Evolutionary conservation across 305 asterid genomes (phyloP).

Genomic region (Rubia peregrina): DNA sequence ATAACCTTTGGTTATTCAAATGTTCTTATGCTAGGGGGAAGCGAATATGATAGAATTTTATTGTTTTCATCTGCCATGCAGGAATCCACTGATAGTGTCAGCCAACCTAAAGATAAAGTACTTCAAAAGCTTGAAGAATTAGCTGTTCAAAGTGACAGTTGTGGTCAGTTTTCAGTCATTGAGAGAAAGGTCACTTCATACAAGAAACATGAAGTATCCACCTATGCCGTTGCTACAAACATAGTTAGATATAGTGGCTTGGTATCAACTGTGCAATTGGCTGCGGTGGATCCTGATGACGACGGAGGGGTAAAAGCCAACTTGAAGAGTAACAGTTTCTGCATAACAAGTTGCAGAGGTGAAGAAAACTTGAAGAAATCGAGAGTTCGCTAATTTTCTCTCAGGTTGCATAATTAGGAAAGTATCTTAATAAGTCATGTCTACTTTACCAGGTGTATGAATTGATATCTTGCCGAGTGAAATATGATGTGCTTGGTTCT

Average conservation of each 20-base stretch:
- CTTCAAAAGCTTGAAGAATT: slow-evolving; percentile 21
- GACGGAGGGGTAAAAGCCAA: slow-evolving; percentile 12
- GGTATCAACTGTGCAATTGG: slow-evolving; percentile 8
- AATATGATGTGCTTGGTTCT: neutral
- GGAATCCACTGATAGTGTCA: slow-evolving; percentile 14
- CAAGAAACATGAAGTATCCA: slow-evolving; percentile 19
- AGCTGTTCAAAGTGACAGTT: slow-evolving; percentile 14
- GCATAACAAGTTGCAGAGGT: slow-evolving; percentile 9
- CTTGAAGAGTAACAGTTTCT: slow-evolving; percentile 8
- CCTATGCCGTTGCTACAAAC: slow-evolving; percentile 22
- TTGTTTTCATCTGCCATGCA: slow-evolving; percentile 10
- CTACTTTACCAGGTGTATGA: neutral
- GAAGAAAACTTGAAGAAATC: slow-evolving; percentile 19
- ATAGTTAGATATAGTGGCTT: slow-evolving; percentile 16
- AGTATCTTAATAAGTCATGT: neutral
- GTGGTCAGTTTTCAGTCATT: slow-evolving; percentile 21
- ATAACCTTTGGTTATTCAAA: neutral
- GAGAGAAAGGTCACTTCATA: slow-evolving; percentile 19
- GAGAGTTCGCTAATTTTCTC: slow-evolving; percentile 18
- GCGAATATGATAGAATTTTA: neutral
- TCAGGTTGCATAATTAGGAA: neutral
- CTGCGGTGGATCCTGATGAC: neutral
- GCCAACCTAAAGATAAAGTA: slow-evolving; percentile 12
- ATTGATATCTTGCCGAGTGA: neutral
- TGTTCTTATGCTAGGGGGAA: neutral